A percentile compares a stretch with the other conserved stretches of the same genome.
Evolutionary conservation across 2,329 filamentous ascomycete genomes (phyloP).

Genomic region (Apiospora marii): DNA sequence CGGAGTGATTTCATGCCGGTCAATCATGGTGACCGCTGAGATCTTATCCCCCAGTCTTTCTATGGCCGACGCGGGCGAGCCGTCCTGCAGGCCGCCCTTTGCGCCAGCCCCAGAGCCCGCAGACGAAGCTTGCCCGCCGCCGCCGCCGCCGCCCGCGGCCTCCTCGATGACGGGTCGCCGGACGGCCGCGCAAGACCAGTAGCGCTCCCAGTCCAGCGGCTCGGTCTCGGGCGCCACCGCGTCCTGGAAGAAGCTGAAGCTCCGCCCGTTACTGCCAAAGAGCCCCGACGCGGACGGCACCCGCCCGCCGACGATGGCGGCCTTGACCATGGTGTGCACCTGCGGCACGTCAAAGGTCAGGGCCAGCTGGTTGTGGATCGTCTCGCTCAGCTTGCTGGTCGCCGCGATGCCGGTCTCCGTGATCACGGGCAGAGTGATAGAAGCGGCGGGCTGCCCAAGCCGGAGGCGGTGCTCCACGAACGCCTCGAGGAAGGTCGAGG

Average conservation of each 20-base stretch:
- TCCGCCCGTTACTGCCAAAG: background rate
- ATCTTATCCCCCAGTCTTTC: slow-evolving; percentile 20
- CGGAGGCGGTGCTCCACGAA: background rate
- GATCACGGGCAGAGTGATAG: slow-evolving; percentile 2
- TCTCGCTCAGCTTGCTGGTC: background rate
- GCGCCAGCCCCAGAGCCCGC: too few species aligned
- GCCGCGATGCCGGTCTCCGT: slow-evolving; percentile 3
- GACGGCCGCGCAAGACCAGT: background rate
- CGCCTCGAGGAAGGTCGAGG: slow-evolving; percentile 1
- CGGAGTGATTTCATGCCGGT: background rate
- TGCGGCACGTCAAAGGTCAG: background rate
- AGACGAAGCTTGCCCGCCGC: background rate
- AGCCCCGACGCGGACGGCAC: background rate
- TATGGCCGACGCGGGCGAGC: background rate
- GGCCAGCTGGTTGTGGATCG: background rate
- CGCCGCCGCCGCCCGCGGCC: background rate
- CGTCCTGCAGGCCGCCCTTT: background rate
- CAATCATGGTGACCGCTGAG: slow-evolving; percentile 23
- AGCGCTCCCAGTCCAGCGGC: slow-evolving; percentile 1
- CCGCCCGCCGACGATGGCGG: background rate
- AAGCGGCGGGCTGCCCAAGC: background rate
- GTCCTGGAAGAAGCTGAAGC: background rate
- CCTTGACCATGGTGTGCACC: slow-evolving; percentile 21
- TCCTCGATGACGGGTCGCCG: background rate
- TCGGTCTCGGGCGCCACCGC: background rate